phyloP scores from a whole-genome alignment of 129 eudicot genomes.

The Escallonia herrerae region DNA sequence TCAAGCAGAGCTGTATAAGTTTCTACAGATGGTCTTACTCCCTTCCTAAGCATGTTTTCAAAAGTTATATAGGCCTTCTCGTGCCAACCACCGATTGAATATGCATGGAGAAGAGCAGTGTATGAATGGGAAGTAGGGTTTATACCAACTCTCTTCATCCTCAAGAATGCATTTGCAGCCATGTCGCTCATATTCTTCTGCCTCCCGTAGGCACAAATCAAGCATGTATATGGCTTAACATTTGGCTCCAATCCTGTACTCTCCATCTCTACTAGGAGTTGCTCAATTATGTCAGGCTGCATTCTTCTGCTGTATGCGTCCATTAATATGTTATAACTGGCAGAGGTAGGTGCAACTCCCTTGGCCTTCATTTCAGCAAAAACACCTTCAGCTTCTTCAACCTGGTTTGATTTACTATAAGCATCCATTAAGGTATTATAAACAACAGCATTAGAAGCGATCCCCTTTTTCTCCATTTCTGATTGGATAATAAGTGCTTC shows the following conservation, averaged over 20 bases:
- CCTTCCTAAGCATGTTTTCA: constrained; percentile 71
- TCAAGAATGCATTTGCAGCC: constrained; percentile 84
- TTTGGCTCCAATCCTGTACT: constrained; percentile 52
- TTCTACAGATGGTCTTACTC: constrained; percentile 66
- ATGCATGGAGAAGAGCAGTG: constrained; percentile 86
- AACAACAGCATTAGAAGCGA: constrained; percentile 61
- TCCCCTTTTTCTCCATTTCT: constrained; percentile 92
- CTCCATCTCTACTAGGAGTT: constrained; percentile 73
- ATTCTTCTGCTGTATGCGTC: constrained; percentile 84
- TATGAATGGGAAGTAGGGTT: constrained; percentile 81
- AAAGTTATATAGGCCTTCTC: constrained; percentile 77
- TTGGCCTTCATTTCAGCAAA: constrained; percentile 80
- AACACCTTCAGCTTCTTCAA: constrained; percentile 96
- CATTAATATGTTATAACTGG: constrained; percentile 77
- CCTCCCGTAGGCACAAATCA: constrained; percentile 83
- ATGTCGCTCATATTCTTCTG: constrained; percentile 77
- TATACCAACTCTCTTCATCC: constrained; percentile 77
- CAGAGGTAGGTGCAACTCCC: constrained; percentile 59
- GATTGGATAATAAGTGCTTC: constrained; percentile 86
- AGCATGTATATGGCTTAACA: constrained; percentile 73
- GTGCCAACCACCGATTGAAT: constrained; percentile 73
- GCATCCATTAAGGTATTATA: constrained; percentile 90
- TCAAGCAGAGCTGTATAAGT: constrained; percentile 86
- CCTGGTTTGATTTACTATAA: constrained; percentile 58
- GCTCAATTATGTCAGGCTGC: constrained; percentile 84